Evolutionary conservation across 345 rosid genomes (phyloP), one percentile per base, ranked within the genome.

Genomic region (Laguncularia racemosa): DNA sequence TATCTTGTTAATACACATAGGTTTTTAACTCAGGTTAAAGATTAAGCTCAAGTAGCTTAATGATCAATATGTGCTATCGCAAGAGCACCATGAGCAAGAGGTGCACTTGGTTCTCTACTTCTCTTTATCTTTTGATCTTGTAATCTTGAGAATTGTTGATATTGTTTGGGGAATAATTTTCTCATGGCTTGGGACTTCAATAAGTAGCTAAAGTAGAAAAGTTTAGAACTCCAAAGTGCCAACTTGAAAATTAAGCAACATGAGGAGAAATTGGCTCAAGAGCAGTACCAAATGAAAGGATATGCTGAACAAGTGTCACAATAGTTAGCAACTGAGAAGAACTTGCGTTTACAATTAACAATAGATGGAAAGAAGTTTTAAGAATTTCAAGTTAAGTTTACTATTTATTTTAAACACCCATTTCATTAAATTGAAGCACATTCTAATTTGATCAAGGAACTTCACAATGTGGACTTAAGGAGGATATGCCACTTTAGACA

Each of bases 351-450:
- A 73, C 95, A 89, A 72, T 76, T 88, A 73, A 86, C 95, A 17
- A 79, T 89, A 40, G 98, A 92, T 58, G 98, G 96, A 63, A 95
- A 89, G 61, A 92, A 92, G 57, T 92, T 92, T 68, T 95, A 83
- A 70, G 91, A 88, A 59, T 88, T 92, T 67, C 96, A 92, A 93
- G 98, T 91, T 38, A 54, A 16, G 47, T 46, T 62, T 64, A 71
- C 48, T 16, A 28, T 19, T 51, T 51, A 51, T 51, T 17, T 33
- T n/a, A n/a, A n/a, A n/a, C n/a, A n/a, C 11, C 15, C 15, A 2
- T 14, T 33, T 15, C 40, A 33, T 10, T 10, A 33, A 33, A 33
- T 33, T 33, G 6, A 33, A 33, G 40, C 40, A 33, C 40, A 33
- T 9, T 6, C 40, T 33, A 6, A 10, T 33, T 33, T 4, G 9